Base-by-base conservation (phyloP, 2,329 filamentous ascomycete genomes). In the Niveomyces coronatus region DNA sequence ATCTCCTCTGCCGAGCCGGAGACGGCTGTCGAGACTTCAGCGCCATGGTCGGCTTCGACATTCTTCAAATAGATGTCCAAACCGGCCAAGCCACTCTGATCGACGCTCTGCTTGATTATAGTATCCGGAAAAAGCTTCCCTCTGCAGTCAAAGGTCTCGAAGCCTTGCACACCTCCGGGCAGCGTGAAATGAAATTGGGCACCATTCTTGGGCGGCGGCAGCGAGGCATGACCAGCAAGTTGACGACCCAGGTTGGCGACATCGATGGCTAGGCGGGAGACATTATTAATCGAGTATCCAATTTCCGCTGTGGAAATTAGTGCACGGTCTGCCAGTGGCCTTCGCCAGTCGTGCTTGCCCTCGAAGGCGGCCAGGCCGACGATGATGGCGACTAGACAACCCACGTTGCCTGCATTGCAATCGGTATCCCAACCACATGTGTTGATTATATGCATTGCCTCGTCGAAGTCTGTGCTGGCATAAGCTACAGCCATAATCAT, bases 341-440 rank as follows among this genome's bases (percentile, higher is more conserved):
- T 55, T 9, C 52, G 44, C 58, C 58, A 61, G 41, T 61, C 57
- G 8, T 7, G 23, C 0, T 41, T 40, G 3, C 43, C 45, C 0
- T 55, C 46, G 31, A 60, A 54, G 0, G 45, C 53, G 2, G 34
- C 14, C 3, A 60, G 35, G 4, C 58, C 57, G 16, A 56, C 49
- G 49, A 61, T 60, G 22, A 60, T 47, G 5, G 52, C 57, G 1
- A 61, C 48, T 2, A 61, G 45, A 23, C 58, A 61, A 2, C 50
- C 58, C 9, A 61, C 40, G 30, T 61, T 61, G 1, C 58, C 58
- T 3, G 57, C 56, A 32, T 61, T 61, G 45, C 57, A 61, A 40
- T 61, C 57, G 1, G 58, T 61, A 43, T 61, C 58, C 57, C 58
- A 61, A 37, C 56, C 56, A 31, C 50, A 52, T 2, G 55, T 60